phyloP scores from a whole-genome alignment of 495 filamentous ascomycete genomes.

The Penicillium waksmanii region DNA sequence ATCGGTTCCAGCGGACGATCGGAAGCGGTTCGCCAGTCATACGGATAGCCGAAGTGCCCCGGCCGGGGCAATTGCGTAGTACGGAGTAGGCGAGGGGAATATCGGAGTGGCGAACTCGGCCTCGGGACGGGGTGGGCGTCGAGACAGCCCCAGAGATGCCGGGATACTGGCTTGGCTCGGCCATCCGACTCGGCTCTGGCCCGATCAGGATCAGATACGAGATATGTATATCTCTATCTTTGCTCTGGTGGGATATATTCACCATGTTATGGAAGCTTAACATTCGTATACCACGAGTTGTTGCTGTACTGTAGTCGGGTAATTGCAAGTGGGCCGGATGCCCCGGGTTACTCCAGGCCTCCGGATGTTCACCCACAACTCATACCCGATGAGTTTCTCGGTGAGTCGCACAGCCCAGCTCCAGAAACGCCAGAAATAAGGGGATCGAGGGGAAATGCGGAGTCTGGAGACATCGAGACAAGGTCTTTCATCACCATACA shows the following conservation, averaged over 20 bases:
- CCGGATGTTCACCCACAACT: constrained; percentile 17
- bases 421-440: constrained; percentile 6
- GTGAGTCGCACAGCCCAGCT: constrained; percentile 22
- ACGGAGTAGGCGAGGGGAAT: constrained; percentile 4
- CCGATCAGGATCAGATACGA: neutral
- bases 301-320: neutral
- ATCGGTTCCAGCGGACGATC: constrained; percentile 19
- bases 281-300: too few species aligned
- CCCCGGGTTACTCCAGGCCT: constrained; percentile 30
- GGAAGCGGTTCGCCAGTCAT: constrained; percentile 31
- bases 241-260: too few species aligned
- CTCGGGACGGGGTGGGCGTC: neutral
- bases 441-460: constrained; percentile 25
- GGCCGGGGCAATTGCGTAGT: constrained; percentile 12
- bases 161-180: neutral
- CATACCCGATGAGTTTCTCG: constrained; percentile 27
- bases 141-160: neutral
- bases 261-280: too few species aligned
- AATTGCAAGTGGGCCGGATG: constrained; percentile 14
- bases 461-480: constrained; percentile 19
- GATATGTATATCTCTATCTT: neutral
- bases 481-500: constrained; percentile 7
- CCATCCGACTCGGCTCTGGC: constrained; percentile 1
- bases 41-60: constrained; percentile 23
- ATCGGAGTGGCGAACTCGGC: constrained; percentile 23